Conservation (phyloP, 2,329 filamentous ascomycete species). For the Aureobasidium sp. region DNA sequence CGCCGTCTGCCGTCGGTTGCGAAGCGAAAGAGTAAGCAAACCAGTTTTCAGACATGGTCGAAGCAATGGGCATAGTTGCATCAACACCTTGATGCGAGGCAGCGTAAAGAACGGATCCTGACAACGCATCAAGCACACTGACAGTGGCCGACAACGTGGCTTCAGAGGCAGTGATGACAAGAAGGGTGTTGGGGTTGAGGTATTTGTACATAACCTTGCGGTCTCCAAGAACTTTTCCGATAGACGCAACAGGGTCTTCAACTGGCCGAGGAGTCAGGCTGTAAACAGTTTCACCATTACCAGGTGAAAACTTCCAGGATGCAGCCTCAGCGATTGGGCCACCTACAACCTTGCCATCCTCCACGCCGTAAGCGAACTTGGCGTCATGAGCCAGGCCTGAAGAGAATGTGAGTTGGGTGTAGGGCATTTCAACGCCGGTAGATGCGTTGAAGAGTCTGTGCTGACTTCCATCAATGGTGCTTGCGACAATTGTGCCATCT, state of each 20-base stretch:
- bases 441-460: conserved; percentile 24
- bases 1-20: conserved; percentile 44
- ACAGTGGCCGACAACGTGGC: conserved; percentile 55
- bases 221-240: conserved; percentile 87
- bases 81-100: conserved; percentile 68
- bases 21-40: conserved; percentile 71
- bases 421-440: conserved; percentile 21
- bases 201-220: conserved; percentile 97
- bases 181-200: conserved; percentile 75
- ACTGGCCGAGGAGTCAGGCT: conserved; percentile 60
- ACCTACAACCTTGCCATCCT: conserved; percentile 24
- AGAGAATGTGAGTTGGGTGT: neutral
- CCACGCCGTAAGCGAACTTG: conserved; percentile 22
- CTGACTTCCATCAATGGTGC: neutral
- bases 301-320: conserved; percentile 66
- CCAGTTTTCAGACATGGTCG: conserved; percentile 89
- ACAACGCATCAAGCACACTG: conserved; percentile 79
- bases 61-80: conserved; percentile 62
- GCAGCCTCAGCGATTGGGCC: conserved; percentile 9
- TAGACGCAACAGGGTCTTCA: conserved; percentile 86
- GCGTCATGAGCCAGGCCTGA: neutral
- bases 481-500: conserved; percentile 13
- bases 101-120: conserved; percentile 70
- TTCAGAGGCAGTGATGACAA: conserved; percentile 64
- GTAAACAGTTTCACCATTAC: conserved; percentile 59